Evolutionary conservation across 805 yeast genomes (phyloP), one percentile per base, ranked within the genome.

Genomic region (Cyberlindnera nakhonratchasimensis): DNA sequence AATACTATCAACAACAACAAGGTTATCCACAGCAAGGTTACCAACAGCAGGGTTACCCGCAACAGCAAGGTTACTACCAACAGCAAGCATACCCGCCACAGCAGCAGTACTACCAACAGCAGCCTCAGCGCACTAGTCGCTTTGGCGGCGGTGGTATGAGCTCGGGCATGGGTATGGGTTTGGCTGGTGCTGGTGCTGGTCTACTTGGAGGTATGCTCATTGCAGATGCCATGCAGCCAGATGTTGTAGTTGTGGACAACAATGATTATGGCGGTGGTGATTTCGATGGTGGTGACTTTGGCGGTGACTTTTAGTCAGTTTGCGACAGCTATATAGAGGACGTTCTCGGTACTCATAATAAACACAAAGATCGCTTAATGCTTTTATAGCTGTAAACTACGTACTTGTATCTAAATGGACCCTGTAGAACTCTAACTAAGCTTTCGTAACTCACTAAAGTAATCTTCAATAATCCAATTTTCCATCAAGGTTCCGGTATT

Each of bases 201-300:
- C 43, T 52, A 26, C 47, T 52, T 33, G 68, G 58, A 24, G 63
- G 63, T 28, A 53, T 59, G 34, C 54, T 54, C 17, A 55, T 54
- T 39, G 66, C 58, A 7, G 54, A 42, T 34, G 54, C 47, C 58
- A 53, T 47, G 62, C 47, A 38, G 19, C 53, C 50, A 29, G 54
- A 48, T 38, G 57, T 48, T 25, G 53, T 47, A 14, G 53, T 51
- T 20, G 51, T 40, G 29, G 54, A 49, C 29, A 7, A 42, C n/a
- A n/a, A n/a, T 39, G 66, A 61, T 43, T 54, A 50, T 29, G 72
- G 65, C 24, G 75, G 70, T 21, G 75, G 70, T 20, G 55, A 47
- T 30, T 50, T 43, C 35, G 60, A 55, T 16, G 60, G 48, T 17
- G 56, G 56, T 12, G 56, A 52, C 23, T 17, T 51, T 43, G 45